phyloP scores from a whole-genome alignment of 169 alveolate species.

The Plasmodium knowlesi region DNA sequence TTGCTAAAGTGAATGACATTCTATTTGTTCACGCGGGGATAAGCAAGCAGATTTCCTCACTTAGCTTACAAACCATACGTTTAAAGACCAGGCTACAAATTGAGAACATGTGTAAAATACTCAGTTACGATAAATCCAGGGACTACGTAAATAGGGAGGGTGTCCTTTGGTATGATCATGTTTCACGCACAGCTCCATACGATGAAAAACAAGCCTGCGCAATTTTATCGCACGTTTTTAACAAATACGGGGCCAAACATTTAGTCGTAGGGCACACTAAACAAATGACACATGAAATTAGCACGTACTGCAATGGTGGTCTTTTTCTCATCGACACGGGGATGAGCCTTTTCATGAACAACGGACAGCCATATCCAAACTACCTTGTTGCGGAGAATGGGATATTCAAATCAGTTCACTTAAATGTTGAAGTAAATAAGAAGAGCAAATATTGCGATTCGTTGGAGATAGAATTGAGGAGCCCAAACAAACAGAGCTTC shows the following conservation, averaged over 20 bases:
- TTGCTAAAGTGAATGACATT: conserved; percentile 37
- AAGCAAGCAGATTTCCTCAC: conserved; percentile 13
- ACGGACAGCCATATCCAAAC: conserved; percentile 38
- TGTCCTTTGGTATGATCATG: conserved; percentile 30
- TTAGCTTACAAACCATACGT: conserved; percentile 17
- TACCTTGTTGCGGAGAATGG: conserved; percentile 21
- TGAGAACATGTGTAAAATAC: conserved; percentile 13
- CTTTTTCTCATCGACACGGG: conserved; percentile 65
- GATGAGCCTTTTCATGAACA: conserved; percentile 63
- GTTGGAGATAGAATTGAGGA: background rate
- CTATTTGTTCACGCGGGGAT: conserved; percentile 59
- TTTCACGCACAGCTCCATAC: conserved; percentile 8
- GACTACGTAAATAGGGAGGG: conserved; percentile 37
- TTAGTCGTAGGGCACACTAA: conserved; percentile 57
- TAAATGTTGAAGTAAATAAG: conserved; percentile 8
- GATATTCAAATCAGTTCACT: conserved; percentile 14
- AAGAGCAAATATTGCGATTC: conserved; percentile 7
- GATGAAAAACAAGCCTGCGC: conserved; percentile 28
- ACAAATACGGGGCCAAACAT: conserved; percentile 20
- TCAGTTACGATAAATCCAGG: conserved; percentile 10
- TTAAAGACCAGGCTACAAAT: conserved; percentile 52
- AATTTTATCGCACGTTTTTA: conserved; percentile 10
- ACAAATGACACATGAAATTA: conserved; percentile 33
- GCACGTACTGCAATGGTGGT: conserved; percentile 20
- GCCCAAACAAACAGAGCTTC: conserved; percentile 1